Percentiles rank a stretch among this genome's conserved stretches.
Conservation (phyloP, 116 monocot genomes). For the Dioscorea cayenensis region DNA sequence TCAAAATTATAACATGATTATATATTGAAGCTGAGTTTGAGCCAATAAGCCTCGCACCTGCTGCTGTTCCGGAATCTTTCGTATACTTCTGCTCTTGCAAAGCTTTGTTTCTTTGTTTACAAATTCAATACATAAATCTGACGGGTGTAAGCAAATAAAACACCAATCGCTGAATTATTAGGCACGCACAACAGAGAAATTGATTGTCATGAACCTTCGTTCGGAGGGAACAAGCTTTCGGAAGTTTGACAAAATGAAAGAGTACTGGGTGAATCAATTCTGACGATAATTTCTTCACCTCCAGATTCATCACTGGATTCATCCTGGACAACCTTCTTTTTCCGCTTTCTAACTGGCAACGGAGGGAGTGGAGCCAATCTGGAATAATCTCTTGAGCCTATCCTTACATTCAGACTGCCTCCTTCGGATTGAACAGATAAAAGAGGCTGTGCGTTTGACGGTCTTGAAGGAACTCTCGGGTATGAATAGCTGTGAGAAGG, state of each 20-base stretch:
- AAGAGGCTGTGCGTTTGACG: slow-evolving; percentile 20
- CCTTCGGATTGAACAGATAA: slow-evolving; percentile 77
- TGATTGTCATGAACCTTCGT: background rate
- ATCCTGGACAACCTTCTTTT: slow-evolving; percentile 21
- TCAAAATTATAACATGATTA: too few relatives aligned
- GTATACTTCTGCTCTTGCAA: background rate
- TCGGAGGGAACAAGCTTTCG: slow-evolving; percentile 1
- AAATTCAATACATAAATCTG: background rate
- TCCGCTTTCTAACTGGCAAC: slow-evolving; percentile 13
- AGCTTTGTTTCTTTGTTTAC: background rate
- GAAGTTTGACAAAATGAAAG: slow-evolving; percentile 44
- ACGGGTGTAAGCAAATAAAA: background rate
- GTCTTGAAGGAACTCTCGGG: slow-evolving; percentile 35
- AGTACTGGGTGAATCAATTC: slow-evolving; percentile 80
- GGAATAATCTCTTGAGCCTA: slow-evolving; percentile 12
- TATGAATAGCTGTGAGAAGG: slow-evolving; percentile 46
- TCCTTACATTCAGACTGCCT: slow-evolving; percentile 25
- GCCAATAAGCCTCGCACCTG: too few relatives aligned
- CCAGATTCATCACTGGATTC: slow-evolving; percentile 78
- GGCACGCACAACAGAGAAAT: background rate
- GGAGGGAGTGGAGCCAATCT: slow-evolving; percentile 13
- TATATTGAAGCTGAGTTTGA: too few relatives aligned
- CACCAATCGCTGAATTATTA: background rate
- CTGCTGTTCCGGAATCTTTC: background rate
- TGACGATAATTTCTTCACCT: slow-evolving; percentile 72